Percentiles rank a stretch among this genome's conserved stretches.
phyloP scores from a whole-genome alignment of 2,329 filamentous ascomycete genomes.

The Domatiomyces catenatus region DNA sequence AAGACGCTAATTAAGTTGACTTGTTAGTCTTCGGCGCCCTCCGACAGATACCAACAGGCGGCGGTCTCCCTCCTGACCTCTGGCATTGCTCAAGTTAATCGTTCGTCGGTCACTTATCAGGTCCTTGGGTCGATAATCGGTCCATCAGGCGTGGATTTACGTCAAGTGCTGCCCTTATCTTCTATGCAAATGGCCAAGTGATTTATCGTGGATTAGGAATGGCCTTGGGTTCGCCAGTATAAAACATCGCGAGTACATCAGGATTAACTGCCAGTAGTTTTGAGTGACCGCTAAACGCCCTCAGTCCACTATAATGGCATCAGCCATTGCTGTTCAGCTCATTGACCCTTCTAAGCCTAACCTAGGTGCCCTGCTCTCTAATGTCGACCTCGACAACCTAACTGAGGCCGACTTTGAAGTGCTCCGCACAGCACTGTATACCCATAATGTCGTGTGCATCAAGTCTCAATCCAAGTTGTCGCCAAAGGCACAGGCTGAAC shows the following conservation, averaged over 20 bases:
- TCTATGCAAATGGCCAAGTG: too few species aligned
- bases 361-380: slow-evolving; percentile 46
- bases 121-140: too few species aligned
- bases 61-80: too few species aligned
- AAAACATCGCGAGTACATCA: background rate
- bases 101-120: too few species aligned
- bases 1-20: too few species aligned
- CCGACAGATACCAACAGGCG: too few species aligned
- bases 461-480: slow-evolving; percentile 50
- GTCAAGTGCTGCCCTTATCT: too few species aligned
- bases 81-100: too few species aligned
- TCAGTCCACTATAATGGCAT: background rate
- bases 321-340: background rate
- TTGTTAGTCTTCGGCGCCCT: too few species aligned
- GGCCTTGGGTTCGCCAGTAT: too few species aligned
- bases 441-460: slow-evolving; percentile 54
- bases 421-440: slow-evolving; percentile 52
- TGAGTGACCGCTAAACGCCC: background rate
- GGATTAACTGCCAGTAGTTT: background rate
- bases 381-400: slow-evolving; percentile 46
- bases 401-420: slow-evolving; percentile 48
- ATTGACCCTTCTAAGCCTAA: slow-evolving; percentile 20
- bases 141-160: too few species aligned
- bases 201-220: too few species aligned
- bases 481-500: slow-evolving; percentile 56